These are phyloP conservation scores for Erigeron canadensis DNA, from an alignment of 129 eudicot genomes.

Conservation along the genomic window DNA sequence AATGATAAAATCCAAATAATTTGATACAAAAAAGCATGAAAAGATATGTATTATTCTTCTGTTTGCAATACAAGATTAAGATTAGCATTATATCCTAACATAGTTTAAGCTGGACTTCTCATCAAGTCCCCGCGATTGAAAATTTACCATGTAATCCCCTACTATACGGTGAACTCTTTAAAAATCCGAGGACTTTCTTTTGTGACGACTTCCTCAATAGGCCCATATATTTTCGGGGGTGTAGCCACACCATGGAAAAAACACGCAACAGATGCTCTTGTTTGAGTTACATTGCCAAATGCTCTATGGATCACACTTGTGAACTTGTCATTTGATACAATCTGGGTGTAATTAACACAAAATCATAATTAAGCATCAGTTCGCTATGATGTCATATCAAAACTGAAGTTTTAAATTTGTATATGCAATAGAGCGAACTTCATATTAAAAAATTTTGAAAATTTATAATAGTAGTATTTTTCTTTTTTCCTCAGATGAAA, in stretches of 20 bases:
- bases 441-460: background rate
- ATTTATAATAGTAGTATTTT: too few species aligned
- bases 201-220: slow-evolving; percentile 47
- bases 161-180: slow-evolving; percentile 32
- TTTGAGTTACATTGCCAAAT: slow-evolving; percentile 30
- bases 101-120: slow-evolving; percentile 24
- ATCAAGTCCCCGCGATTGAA: slow-evolving; percentile 28
- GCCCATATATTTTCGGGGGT: slow-evolving; percentile 34
- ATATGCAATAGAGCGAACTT: background rate
- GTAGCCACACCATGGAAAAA: slow-evolving; percentile 28
- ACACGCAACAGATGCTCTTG: slow-evolving; percentile 51
- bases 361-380: slow-evolving; percentile 1
- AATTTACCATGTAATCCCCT: slow-evolving; percentile 25
- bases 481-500: background rate
- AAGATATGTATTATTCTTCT: background rate
- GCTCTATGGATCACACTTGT: slow-evolving; percentile 52
- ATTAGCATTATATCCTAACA: slow-evolving; percentile 18
- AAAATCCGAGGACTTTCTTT: slow-evolving; percentile 46
- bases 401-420: background rate
- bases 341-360: slow-evolving; percentile 26
- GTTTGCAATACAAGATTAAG: background rate
- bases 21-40: background rate
- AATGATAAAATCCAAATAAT: too few species aligned
- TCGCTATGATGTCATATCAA: background rate
- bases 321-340: slow-evolving; percentile 51